phyloP scores from a whole-genome alignment of 805 yeast genomes.

The Tetrapisispora taiwanensis region DNA sequence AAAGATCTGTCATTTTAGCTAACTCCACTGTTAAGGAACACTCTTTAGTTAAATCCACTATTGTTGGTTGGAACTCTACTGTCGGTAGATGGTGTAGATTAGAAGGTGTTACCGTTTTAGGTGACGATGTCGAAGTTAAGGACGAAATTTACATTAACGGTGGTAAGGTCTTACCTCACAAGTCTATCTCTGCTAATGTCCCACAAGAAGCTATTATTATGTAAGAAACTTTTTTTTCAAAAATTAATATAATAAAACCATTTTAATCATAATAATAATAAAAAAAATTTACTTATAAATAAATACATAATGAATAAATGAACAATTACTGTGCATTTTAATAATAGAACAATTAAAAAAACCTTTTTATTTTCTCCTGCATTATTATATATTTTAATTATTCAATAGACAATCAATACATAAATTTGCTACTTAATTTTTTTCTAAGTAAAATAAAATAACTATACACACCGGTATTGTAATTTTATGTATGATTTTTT shows the following conservation, averaged over 20 bases:
- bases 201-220: constrained; percentile 97
- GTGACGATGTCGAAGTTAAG: constrained; percentile 97
- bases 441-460: no score
- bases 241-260: neutral
- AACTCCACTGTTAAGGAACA: constrained; percentile 92
- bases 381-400: neutral
- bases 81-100: constrained; percentile 99
- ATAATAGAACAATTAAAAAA: neutral
- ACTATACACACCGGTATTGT: no score
- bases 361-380: neutral
- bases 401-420: neutral
- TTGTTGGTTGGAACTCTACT: constrained; percentile 98
- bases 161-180: constrained; percentile 98
- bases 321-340: neutral
- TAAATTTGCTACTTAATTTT: no score
- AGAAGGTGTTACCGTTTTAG: constrained; percentile 94
- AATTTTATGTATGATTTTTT: no score
- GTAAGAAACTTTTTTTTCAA: constrained; percentile 36
- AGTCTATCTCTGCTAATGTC: constrained; percentile 89
- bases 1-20: constrained; percentile 85
- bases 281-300: neutral
- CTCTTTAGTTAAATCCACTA: constrained; percentile 95
- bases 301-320: neutral
- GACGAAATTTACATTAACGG: constrained; percentile 99
- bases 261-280: neutral